Evolutionary conservation across 2,329 filamentous ascomycete species (phyloP), one percentile per base, ranked within the genome.

Genomic region (Hypoxylon sp.): DNA sequence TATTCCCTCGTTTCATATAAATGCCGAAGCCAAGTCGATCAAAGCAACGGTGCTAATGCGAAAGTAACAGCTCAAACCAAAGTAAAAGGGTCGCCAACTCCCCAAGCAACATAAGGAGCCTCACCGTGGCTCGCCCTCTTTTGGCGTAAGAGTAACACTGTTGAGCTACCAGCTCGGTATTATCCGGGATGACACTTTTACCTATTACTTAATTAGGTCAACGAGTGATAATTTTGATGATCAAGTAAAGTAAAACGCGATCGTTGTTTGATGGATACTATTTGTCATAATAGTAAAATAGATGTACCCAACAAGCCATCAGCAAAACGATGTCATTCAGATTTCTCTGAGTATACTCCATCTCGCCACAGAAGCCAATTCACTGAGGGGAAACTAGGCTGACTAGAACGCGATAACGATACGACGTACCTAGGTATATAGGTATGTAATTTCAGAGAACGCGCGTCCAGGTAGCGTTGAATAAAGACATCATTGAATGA

Each of bases 21-120:
- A 60, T 67, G 55, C 66, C 61, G 63, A 63, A 70, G 63, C 63
- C 63, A 71, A 70, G 67, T 63, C 63, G 61, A 67, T 67, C 61
- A 67, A 66, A 59, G 63, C 54, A 63, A 70, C 61, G 63, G 69
- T 67, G 44, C 63, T 67, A 67, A 71, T 60, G 59, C 63, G 44
- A 59, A 66, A 37, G 37, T 51, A 51, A 53, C 59, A 37, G 35
- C 59, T 58, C 37, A 67, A 53, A 53, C 19, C 48, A 59, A 48
- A 51, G 29, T 37, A 35, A 51, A 14, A 63, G 8, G 44, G 11
- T 35, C 35, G 46, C 59, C 46, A 53, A 59, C 17, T 59, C 26
- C 26, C 51, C 59, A 5, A 44, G 31, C 46, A 44, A 46, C 24
- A 17, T 42, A n/a, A 54, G 24, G 63, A 64, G 50, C 55, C 60